Evolutionary conservation across 176 grass and related monocot species (phyloP).

Genomic region (Urochloa ruziziensis): DNA sequence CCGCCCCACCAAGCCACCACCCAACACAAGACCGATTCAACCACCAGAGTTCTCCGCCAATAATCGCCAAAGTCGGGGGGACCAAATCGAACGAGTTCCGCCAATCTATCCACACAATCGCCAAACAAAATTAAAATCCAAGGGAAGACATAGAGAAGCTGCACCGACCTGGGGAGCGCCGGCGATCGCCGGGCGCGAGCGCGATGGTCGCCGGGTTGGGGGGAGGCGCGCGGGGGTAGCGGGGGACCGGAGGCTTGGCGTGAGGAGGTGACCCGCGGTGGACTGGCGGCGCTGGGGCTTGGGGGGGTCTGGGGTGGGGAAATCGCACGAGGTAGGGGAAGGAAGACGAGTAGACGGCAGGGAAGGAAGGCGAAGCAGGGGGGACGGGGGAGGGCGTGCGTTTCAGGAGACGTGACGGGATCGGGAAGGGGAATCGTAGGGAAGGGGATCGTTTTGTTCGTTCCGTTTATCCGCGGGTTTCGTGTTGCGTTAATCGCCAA

Average conservation of each 20-base stretch:
- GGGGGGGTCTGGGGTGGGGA: constrained; percentile 13
- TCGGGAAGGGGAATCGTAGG: constrained; percentile 33
- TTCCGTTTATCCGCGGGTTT: constrained; percentile 48
- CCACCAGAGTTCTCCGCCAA: neutral
- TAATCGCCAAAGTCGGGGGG: neutral
- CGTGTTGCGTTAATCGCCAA: constrained; percentile 28
- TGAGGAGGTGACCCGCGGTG: constrained; percentile 36
- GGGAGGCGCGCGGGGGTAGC: neutral
- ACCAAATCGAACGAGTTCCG: neutral
- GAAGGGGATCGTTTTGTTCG: constrained; percentile 39
- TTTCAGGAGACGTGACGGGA: constrained; percentile 54
- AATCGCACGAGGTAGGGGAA: constrained; percentile 27
- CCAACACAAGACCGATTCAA: neutral
- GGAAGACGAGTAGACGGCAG: neutral
- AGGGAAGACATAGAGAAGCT: neutral
- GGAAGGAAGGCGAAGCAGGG: neutral
- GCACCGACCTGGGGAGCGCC: constrained; percentile 42
- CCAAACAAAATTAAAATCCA: neutral
- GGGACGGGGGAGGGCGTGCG: neutral
- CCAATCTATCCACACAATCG: neutral
- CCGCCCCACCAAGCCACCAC: neutral
- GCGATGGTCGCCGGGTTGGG: neutral
- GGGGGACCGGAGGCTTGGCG: neutral
- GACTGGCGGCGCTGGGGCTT: constrained; percentile 21
- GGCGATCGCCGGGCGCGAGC: constrained; percentile 35